Evolutionary conservation across 2,329 filamentous ascomycete genomes (phyloP), one percentile per base, ranked within the genome.

Genomic region (Talaromyces rugulosus): DNA sequence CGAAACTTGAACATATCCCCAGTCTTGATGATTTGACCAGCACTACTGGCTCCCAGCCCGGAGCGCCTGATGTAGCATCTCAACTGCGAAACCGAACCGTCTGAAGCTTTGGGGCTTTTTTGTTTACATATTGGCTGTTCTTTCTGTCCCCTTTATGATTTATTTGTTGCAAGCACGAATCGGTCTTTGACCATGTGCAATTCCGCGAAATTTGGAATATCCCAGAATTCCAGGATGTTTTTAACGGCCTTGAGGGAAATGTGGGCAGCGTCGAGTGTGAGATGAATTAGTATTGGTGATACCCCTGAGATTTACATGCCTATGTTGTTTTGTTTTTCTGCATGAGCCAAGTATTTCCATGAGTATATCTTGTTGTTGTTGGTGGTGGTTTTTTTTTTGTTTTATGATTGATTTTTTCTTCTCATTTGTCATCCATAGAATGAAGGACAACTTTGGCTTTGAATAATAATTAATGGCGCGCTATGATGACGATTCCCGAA

Each of bases 1-100:
- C 67, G 23, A 70, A 68, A 34, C 63, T 76, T 50, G 74, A 77
- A 51, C 68, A 68, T 28, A 75, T 77, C 51, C 75, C 75, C 8
- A 70, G 71, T n/a, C 68, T 77, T 36, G 75, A 77, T 64, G 62
- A 72, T 12, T 64, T 62, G 51, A 66, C 65, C 9, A 65, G 65
- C 16, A 69, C 72, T n/a, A 73, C 70, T 28, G 71, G 69, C 42
- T 62, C 68, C 23, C 61, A 70, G 5, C 55, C 62, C 44, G 51
- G 34, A 47, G 51, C 59, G 44, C 59, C 62, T 16, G 62, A 63
- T 34, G 59, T 53, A 8, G 62, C 62, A 50, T 58, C 59, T 50
- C 58, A 42, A 34, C 34, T 63, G 34, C 62, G 62, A 27, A 36
- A 63, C 30, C 50, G 62, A 18, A 52, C 50, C 18, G 30, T 50